Evolutionary conservation across 116 monocot genomes (phyloP).

Genomic region (Iris pallida): DNA sequence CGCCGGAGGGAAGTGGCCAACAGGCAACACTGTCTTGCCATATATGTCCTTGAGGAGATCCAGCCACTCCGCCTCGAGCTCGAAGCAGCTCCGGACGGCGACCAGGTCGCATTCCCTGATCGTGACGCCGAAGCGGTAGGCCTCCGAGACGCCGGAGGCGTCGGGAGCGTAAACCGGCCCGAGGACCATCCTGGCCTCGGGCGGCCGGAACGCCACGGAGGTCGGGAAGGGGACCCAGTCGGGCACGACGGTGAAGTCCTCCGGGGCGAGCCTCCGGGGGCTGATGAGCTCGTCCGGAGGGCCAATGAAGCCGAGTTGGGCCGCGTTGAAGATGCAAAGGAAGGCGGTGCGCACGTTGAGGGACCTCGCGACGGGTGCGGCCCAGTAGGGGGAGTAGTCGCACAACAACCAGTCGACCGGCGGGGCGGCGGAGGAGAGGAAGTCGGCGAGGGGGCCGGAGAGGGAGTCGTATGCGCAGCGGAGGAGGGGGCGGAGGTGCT

Average conservation of each 20-base stretch:
- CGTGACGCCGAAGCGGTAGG: neutral
- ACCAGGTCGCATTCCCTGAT: neutral
- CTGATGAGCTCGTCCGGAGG: neutral
- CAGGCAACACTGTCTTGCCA: conserved; percentile 18
- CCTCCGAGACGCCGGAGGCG: neutral
- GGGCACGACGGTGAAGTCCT: conserved; percentile 2
- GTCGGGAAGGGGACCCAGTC: conserved; percentile 1
- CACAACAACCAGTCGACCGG: conserved; percentile 6
- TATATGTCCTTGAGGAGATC: conserved; percentile 12
- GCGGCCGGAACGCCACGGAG: neutral
- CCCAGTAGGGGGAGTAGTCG: neutral
- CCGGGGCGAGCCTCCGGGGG: neutral
- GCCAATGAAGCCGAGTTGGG: neutral
- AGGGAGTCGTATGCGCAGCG: conserved; percentile 15
- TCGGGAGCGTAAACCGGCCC: neutral
- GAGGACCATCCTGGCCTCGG: conserved; percentile 5
- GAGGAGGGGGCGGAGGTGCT: conserved; percentile 8
- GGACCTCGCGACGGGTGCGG: neutral
- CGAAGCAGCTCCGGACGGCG: conserved; percentile 11
- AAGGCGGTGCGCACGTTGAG: neutral
- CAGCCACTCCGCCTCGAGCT: conserved; percentile 17
- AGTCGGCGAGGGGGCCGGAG: neutral
- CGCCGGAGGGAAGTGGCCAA: conserved; percentile 17
- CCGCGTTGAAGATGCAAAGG: conserved; percentile 4
- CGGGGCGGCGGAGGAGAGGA: neutral